phyloP scores from a whole-genome alignment of 1,284 basidiomycete species.

The Ceratorhiza oryzae-sativae region DNA sequence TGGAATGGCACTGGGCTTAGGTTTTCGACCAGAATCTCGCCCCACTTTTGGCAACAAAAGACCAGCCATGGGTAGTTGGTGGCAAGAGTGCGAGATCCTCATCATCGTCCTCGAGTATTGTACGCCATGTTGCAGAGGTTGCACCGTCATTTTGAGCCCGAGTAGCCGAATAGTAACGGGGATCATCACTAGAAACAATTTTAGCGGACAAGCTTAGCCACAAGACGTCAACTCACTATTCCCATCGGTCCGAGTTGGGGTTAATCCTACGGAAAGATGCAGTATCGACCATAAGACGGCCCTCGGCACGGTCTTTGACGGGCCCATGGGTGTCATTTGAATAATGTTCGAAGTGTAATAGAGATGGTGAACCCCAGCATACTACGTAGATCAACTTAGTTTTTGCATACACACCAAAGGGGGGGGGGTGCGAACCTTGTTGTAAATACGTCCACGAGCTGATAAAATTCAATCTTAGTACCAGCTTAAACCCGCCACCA shows the following conservation, averaged over 20 bases:
- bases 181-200: slow-evolving; percentile 22
- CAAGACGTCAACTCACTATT: slow-evolving; percentile 15
- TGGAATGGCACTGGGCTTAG: slow-evolving; percentile 29
- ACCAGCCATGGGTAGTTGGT: slow-evolving; percentile 33
- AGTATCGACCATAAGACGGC: slow-evolving; percentile 43
- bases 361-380: slow-evolving; percentile 35
- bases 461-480: not conserved
- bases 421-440: not conserved
- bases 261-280: slow-evolving; percentile 41
- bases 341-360: slow-evolving; percentile 33
- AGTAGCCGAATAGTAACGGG: slow-evolving; percentile 26
- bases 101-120: slow-evolving; percentile 24
- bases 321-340: slow-evolving; percentile 33
- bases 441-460: slow-evolving; percentile 33
- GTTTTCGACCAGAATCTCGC: slow-evolving; percentile 34
- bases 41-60: slow-evolving; percentile 37
- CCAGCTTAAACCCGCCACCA: not conserved
- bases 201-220: not conserved
- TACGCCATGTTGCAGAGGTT: slow-evolving; percentile 19
- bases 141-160: slow-evolving; percentile 33
- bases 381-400: slow-evolving; percentile 15
- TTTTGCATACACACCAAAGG: too few species aligned
- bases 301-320: slow-evolving; percentile 26
- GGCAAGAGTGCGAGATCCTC: slow-evolving; percentile 39
- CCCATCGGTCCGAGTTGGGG: slow-evolving; percentile 39